phyloP scores from a whole-genome alignment of 805 yeast species.

The Ascoidea asiatica region DNA sequence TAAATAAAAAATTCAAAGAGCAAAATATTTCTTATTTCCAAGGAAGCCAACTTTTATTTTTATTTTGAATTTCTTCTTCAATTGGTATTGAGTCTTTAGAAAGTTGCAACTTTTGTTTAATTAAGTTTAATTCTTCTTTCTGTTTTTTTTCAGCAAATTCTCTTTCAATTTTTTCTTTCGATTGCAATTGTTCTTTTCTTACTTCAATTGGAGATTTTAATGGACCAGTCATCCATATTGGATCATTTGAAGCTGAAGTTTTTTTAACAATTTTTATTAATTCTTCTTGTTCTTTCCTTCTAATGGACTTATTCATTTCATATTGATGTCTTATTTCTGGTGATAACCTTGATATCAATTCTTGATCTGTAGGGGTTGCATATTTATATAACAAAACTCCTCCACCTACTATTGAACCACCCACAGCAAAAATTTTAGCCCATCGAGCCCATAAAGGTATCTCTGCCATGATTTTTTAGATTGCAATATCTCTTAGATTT shows the following conservation, averaged over 20 bases:
- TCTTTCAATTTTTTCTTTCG: constrained; percentile 33
- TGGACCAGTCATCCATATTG: constrained; percentile 73
- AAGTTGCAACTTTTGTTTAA: constrained; percentile 26
- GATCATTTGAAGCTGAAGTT: constrained; percentile 58
- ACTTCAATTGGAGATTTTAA: constrained; percentile 56
- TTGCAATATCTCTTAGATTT: too few relatives aligned
- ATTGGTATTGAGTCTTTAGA: constrained; percentile 18
- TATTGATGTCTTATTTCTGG: constrained; percentile 76
- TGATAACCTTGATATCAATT: constrained; percentile 56
- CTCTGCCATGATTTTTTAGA: constrained; percentile 1
- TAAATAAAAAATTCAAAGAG: too few relatives aligned
- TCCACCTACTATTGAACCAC: constrained; percentile 53
- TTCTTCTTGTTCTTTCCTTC: constrained; percentile 57
- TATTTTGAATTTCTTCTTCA: constrained; percentile 17
- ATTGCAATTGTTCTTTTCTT: constrained; percentile 19
- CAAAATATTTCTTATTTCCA: too few relatives aligned
- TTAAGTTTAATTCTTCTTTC: constrained; percentile 26
- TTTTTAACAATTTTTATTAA: constrained; percentile 51
- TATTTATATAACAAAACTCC: constrained; percentile 65
- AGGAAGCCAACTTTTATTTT: constrained; percentile 19
- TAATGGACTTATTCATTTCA: constrained; percentile 45
- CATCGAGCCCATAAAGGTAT: constrained; percentile 42
- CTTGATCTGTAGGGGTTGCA: constrained; percentile 78
- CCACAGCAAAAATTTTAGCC: constrained; percentile 42
- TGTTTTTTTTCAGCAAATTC: constrained; percentile 29